These are phyloP conservation scores for Penicillium desertorum DNA, from an alignment of 495 filamentous ascomycete genomes.

Conservation along the genomic window DNA sequence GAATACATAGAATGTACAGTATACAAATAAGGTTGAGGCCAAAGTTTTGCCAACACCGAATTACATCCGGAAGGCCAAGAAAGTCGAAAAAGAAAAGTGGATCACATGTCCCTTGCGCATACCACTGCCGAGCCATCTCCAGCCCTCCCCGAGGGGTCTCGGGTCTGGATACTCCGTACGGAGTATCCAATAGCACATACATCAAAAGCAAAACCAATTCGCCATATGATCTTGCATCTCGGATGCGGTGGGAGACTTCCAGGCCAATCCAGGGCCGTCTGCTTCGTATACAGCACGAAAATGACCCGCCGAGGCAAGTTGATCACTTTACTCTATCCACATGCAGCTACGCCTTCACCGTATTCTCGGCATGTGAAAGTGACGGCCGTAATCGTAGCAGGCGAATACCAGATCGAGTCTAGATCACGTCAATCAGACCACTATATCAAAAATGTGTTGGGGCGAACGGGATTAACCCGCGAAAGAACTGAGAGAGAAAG, in stretches of 20 bases:
- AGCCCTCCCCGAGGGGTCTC: not conserved
- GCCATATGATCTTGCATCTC: conserved; percentile 14
- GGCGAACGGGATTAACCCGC: not conserved
- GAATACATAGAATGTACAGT: not conserved
- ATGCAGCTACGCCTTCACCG: conserved; percentile 14
- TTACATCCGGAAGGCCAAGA: not conserved
- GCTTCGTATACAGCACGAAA: conserved; percentile 17
- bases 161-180: not conserved
- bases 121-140: not conserved
- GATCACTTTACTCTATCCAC: conserved; percentile 16
- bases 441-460: not conserved
- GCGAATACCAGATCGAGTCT: not conserved
- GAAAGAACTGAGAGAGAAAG: no score
- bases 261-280: conserved; percentile 13
- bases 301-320: conserved; percentile 30
- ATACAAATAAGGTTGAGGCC: not conserved
- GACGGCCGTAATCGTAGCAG: no score
- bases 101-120: conserved; percentile 19
- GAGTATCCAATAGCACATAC: not conserved
- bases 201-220: conserved; percentile 13
- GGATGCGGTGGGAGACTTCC: not conserved
- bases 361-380: conserved; percentile 22
- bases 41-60: not conserved
- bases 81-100: conserved; percentile 11
- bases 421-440: conserved; percentile 2